These are phyloP conservation scores for Trypanosoma mega DNA, from an alignment of 208 protist genomes.

Conservation along the genomic window DNA sequence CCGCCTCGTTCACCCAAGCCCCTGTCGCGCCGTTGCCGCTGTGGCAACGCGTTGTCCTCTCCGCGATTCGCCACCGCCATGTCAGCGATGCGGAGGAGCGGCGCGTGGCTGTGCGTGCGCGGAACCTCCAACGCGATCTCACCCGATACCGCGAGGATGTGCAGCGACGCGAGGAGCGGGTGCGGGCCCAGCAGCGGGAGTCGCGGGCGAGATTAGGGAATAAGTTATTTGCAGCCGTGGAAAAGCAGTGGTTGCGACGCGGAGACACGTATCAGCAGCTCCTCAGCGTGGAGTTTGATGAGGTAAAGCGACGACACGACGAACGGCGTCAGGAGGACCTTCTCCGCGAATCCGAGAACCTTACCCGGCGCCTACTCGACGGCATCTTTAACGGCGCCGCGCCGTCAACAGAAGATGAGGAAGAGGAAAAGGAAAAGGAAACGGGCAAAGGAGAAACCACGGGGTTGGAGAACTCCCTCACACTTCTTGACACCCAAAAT, in stretches of 20 bases:
- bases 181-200: conserved; percentile 56
- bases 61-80: conserved; percentile 33
- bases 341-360: conserved; percentile 69
- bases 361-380: conserved; percentile 68
- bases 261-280: conserved; percentile 69
- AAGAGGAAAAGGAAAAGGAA: conserved; percentile 21
- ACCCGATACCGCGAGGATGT: conserved; percentile 46
- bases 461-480: conserved; percentile 36
- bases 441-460: not conserved
- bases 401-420: not conserved
- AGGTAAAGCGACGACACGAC: conserved; percentile 60
- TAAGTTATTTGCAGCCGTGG: conserved; percentile 31
- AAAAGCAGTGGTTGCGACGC: conserved; percentile 49
- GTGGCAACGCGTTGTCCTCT: conserved; percentile 67
- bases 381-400: conserved; percentile 37
- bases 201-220: conserved; percentile 44
- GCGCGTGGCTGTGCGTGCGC: conserved; percentile 15
- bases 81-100: conserved; percentile 22
- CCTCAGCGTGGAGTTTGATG: conserved; percentile 68
- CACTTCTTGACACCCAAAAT: conserved; percentile 74
- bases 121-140: conserved; percentile 46
- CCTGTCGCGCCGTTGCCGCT: conserved; percentile 45
- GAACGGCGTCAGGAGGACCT: conserved; percentile 72
- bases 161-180: conserved; percentile 41
- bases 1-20: conserved; percentile 40